Evolutionary conservation across 306 rosid species (phyloP).

Genomic region (Arachis hypogaea): DNA sequence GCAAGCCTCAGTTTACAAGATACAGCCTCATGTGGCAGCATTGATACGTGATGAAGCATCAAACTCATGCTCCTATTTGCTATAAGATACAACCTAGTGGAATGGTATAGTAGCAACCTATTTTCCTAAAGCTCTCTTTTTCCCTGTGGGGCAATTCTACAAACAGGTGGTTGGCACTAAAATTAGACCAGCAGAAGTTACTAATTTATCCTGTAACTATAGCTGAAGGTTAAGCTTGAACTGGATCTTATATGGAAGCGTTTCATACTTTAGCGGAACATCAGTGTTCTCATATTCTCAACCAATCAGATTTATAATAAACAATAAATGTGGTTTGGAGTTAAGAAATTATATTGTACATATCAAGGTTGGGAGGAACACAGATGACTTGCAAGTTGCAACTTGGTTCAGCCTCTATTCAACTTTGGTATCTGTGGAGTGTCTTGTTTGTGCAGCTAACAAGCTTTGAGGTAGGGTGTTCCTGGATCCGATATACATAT

Average conservation of each 20-base stretch:
- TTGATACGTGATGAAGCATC: conserved; percentile 48
- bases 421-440: too few species aligned
- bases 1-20: conserved; percentile 35
- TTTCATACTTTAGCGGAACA: too few species aligned
- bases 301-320: too few species aligned
- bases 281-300: too few species aligned
- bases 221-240: conserved; percentile 1
- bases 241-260: background rate
- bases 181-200: background rate
- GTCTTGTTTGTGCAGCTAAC: too few species aligned
- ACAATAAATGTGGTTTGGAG: too few species aligned
- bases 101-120: background rate
- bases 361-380: too few species aligned
- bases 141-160: conserved; percentile 44
- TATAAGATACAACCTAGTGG: conserved; percentile 32
- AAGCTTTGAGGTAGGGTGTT: too few species aligned
- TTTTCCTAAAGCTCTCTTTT: background rate
- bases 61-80: conserved; percentile 42
- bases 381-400: too few species aligned
- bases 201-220: background rate
- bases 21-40: conserved; percentile 45
- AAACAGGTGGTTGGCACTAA: conserved; percentile 46
- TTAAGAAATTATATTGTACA: too few species aligned
- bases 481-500: too few species aligned
- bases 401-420: too few species aligned